phyloP scores from a whole-genome alignment of 73 alveolate genomes.

The Tetrahymena malaccensis region DNA sequence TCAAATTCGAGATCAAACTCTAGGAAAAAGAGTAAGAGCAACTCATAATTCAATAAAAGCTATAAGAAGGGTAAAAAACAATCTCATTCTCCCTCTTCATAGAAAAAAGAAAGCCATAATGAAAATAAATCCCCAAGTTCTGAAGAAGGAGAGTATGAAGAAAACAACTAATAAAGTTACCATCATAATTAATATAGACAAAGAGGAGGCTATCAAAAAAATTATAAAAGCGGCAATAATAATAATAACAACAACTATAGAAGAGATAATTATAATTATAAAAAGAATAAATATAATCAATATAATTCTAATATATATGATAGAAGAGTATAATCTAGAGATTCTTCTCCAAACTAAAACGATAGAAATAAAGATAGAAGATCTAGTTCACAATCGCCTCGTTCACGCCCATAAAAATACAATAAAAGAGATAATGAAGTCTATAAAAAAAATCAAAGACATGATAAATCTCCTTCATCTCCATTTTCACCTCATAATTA shows the following conservation, averaged over 20 bases:
- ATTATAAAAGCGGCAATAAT: not conserved
- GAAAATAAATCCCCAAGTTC: not conserved
- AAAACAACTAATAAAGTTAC: not conserved
- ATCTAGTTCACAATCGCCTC: not conserved
- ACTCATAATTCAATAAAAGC: not conserved
- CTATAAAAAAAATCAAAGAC: not conserved
- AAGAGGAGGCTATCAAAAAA: not conserved
- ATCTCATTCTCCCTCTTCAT: not conserved
- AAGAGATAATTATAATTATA: not conserved
- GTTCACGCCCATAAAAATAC: not conserved
- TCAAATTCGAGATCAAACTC: not conserved
- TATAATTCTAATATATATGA: not conserved
- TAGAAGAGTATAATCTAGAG: not conserved
- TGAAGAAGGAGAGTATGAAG: not conserved
- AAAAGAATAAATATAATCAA: not conserved
- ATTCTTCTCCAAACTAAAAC: not conserved
- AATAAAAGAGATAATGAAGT: not conserved
- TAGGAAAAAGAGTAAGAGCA: not conserved
- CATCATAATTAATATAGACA: not conserved
- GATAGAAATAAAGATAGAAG: not conserved
- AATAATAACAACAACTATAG: not conserved
- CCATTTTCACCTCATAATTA: not conserved
- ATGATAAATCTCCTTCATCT: not conserved
- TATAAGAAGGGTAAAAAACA: not conserved
- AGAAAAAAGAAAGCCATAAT: not conserved